Percentiles rank a stretch among this genome's conserved stretches.
Conservation (phyloP, 306 rosid species). For the Cucurbita moschata region DNA sequence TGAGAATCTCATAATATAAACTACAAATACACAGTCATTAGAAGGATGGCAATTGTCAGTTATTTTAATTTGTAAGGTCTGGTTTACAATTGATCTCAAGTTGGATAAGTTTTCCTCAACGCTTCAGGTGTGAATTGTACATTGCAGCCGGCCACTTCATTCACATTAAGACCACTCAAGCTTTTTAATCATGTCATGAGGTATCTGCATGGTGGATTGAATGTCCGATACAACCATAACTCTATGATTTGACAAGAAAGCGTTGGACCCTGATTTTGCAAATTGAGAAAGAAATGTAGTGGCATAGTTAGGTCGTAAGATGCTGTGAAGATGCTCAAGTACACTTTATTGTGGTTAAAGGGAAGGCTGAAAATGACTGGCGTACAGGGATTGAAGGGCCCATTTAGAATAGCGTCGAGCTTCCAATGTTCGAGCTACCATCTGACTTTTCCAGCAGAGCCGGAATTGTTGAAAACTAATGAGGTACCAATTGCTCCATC, state of each 20-base stretch:
- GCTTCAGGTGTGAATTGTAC: neutral
- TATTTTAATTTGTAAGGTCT: neutral
- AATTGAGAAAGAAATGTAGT: slow-evolving; percentile 21
- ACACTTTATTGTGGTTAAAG: neutral
- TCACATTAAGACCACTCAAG: slow-evolving; percentile 1
- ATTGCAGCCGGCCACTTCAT: neutral
- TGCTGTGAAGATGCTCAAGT: slow-evolving; percentile 2
- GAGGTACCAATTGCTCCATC: neutral
- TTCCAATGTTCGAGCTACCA: slow-evolving; percentile 7
- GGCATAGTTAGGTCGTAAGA: slow-evolving; percentile 27
- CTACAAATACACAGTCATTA: neutral
- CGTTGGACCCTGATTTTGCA: slow-evolving; percentile 5
- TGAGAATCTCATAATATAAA: neutral
- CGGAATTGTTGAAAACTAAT: neutral
- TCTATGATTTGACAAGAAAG: slow-evolving; percentile 11
- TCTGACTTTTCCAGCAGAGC: neutral
- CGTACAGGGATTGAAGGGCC: slow-evolving; percentile 6
- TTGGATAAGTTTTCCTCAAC: neutral
- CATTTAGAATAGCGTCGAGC: neutral
- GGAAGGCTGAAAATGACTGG: slow-evolving; percentile 18
- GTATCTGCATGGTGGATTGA: slow-evolving; percentile 13
- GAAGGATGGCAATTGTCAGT: neutral
- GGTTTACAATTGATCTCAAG: neutral
- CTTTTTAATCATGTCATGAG: slow-evolving; percentile 5
- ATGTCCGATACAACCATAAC: slow-evolving; percentile 14